Evolutionary conservation across 2,329 filamentous ascomycete genomes (phyloP), one percentile per base, ranked within the genome.

Genomic region (Cytospora mali): DNA sequence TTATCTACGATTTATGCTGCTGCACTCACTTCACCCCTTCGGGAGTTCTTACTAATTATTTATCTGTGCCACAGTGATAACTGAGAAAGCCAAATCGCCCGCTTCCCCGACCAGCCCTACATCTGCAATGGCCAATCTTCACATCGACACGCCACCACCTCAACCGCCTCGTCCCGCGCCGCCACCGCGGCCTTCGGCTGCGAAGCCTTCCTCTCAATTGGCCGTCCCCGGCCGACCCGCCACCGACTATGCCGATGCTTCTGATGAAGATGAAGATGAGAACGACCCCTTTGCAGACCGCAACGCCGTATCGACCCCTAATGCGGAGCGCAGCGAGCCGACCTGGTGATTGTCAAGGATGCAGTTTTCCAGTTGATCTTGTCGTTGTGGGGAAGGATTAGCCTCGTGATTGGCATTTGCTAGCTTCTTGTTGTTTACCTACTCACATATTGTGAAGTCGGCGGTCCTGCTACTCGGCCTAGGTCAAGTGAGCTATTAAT

Each of bases 241-340:
- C 33, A 80, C 84, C n/a, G 83, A 81, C 18, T 84, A 87, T 14
- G 81, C 81, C 54, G 83, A 86, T 64, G 77, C 63, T 4, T 66
- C 64, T 28, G 64, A 78, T 2, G 69, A 82, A n/a, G 79, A 81
- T 9, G 84, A 84, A 3, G 89, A 92, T 50, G 90, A 93, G n/a
- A 84, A 95, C 66, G 86, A 96, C 71, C 93, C 93, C 0, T 97
- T 97, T 74, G 91, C 90, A 4, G 92, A 97, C 73, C 85, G 84
- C 49, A 93, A 96, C 72, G 90, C 87, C 5, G 82, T 91, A 4
- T 67, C 65, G 23, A 77, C 75, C 25, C 73, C 73, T 6, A 73
- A 68, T 68, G 69, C 72, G 48, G 81, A 81, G 71, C 75, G 70
- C 62, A 72, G 67, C 9, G 74, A 76, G 62, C 73, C 71, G 27